Percentiles rank a stretch among this genome's conserved stretches.
Evolutionary conservation across 1,284 basidiomycete genomes (phyloP).

Genomic region (Irpex rosettiformis): DNA sequence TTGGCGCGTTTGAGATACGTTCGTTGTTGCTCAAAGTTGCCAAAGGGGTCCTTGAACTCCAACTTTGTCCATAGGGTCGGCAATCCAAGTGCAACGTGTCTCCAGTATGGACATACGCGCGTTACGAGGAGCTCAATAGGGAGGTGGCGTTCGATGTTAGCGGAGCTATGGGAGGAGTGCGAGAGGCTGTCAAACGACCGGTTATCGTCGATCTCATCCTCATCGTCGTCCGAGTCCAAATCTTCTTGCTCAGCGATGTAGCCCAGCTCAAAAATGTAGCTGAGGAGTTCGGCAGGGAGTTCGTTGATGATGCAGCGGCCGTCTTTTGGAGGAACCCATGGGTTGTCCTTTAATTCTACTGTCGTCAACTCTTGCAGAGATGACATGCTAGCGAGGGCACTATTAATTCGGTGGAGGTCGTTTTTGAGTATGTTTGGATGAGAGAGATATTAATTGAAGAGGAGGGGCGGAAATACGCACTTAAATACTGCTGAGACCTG

Average conservation of each 20-base stretch:
- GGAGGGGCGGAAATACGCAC: not conserved
- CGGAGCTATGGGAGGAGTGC: not conserved
- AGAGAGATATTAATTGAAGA: not conserved
- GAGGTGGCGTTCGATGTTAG: conserved; percentile 10
- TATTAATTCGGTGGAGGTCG: not conserved
- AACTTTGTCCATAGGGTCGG: conserved; percentile 31
- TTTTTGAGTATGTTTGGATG: not conserved
- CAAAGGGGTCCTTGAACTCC: conserved; percentile 25
- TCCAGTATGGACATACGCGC: conserved; percentile 36
- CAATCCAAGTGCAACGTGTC: conserved; percentile 25
- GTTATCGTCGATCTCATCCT: conserved; percentile 25
- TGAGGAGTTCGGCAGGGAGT: conserved; percentile 56
- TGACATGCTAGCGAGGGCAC: not conserved
- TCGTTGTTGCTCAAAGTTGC: conserved; percentile 36
- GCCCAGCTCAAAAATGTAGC: conserved; percentile 54
- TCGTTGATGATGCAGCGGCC: conserved; percentile 49
- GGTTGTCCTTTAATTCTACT: conserved; percentile 13
- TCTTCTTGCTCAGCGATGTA: conserved; percentile 31
- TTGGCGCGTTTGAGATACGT: conserved; percentile 45
- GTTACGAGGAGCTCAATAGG: conserved; percentile 37
- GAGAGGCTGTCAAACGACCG: not conserved
- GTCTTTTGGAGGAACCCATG: conserved; percentile 39
- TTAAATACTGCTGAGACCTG: not conserved
- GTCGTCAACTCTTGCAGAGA: not conserved
- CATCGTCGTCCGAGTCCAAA: conserved; percentile 18